phyloP scores from a whole-genome alignment of 2,329 filamentous ascomycete species.

The Microdochium nivale region DNA sequence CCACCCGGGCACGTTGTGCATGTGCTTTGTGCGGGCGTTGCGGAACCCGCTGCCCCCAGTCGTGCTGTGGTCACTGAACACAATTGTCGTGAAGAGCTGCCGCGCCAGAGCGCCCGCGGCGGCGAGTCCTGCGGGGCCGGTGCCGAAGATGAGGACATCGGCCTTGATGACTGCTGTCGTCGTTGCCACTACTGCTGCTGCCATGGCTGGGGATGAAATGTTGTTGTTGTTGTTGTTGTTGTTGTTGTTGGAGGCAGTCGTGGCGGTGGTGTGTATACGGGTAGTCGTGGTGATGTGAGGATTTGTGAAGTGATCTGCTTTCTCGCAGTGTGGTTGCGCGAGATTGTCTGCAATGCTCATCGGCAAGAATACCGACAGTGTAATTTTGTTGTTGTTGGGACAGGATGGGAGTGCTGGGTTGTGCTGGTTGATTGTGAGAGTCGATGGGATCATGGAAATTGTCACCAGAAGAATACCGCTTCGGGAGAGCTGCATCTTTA shows the following conservation, averaged over 20 bases:
- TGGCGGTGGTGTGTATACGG: too few species aligned
- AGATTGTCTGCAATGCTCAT: not conserved
- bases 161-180: conserved; percentile 25
- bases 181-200: not conserved
- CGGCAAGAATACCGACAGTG: not conserved
- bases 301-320: not conserved
- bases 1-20: conserved; percentile 18
- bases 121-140: conserved; percentile 34
- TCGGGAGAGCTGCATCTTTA: not conserved
- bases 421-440: not conserved
- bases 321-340: not conserved
- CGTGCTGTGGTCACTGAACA: conserved; percentile 14
- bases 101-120: conserved; percentile 25
- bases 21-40: not conserved
- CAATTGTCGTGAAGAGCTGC: conserved; percentile 24
- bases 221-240: not conserved
- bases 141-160: conserved; percentile 29
- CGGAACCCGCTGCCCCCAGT: not conserved
- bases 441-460: not conserved
- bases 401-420: not conserved
- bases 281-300: not conserved
- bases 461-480: not conserved
- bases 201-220: not conserved
- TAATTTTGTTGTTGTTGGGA: not conserved
- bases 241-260: not conserved